These are phyloP conservation scores for Zymoseptoria passerinii DNA, from an alignment of 2,329 filamentous ascomycete species.

Conservation along the genomic window DNA sequence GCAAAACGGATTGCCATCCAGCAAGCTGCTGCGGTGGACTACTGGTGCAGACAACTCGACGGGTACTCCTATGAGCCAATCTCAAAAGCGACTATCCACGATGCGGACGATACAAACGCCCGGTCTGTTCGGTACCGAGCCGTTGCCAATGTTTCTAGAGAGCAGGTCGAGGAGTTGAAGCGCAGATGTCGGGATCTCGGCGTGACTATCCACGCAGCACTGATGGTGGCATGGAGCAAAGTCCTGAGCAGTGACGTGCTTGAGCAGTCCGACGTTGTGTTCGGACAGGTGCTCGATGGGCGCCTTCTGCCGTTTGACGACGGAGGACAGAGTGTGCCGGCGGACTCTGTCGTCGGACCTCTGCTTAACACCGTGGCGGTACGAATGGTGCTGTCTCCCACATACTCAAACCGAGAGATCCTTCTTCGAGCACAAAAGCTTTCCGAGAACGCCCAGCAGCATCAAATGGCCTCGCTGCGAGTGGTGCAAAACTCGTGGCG, in stretches of 20 bases:
- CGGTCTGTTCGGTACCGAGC: neutral
- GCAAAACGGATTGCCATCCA: slow-evolving; percentile 4
- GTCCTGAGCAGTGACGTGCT: neutral
- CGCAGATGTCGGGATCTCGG: slow-evolving; percentile 5
- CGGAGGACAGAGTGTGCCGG: slow-evolving; percentile 1
- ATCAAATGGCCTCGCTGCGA: slow-evolving; percentile 9
- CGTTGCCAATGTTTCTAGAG: neutral
- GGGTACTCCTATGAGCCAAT: slow-evolving; percentile 5
- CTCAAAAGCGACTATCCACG: neutral
- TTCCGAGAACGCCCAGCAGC: slow-evolving; percentile 6
- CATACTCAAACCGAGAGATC: slow-evolving; percentile 6
- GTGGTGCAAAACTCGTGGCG: slow-evolving; percentile 11
- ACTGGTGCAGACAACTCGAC: slow-evolving; percentile 9
- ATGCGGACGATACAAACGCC: neutral
- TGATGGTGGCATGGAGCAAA: slow-evolving; percentile 9
- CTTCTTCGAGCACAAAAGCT: slow-evolving; percentile 3
- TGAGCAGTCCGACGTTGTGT: slow-evolving; percentile 9
- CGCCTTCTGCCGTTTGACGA: neutral
- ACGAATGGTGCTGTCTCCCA: slow-evolving; percentile 7
- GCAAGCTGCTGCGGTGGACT: slow-evolving; percentile 6
- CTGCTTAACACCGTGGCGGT: slow-evolving; percentile 13
- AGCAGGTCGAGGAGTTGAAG: neutral
- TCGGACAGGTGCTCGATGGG: slow-evolving; percentile 13
- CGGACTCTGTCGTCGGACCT: slow-evolving; percentile 8
- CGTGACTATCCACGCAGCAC: slow-evolving; percentile 8